Evolutionary conservation across 352 stramenopile species (phyloP).

Genomic region (Globisporangium solare): DNA sequence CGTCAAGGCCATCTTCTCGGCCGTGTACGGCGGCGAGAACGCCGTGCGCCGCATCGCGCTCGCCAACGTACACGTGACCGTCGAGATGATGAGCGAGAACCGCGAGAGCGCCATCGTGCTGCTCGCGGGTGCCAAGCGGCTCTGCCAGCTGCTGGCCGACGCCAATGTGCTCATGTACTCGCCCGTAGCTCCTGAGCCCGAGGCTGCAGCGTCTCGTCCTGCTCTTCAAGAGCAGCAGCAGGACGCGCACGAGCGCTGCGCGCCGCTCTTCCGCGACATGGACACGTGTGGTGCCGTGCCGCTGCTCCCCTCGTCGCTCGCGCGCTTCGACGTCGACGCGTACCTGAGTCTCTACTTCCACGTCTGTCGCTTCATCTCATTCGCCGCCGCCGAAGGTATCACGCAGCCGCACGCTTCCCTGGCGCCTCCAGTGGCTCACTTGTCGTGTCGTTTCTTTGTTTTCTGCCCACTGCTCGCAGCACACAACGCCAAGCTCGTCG

Average conservation of each 20-base stretch:
- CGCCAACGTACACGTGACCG: conserved; percentile 39
- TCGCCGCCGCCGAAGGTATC: conserved; percentile 49
- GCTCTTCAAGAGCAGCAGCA: background rate
- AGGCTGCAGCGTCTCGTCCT: no score
- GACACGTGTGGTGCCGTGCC: conserved; percentile 34
- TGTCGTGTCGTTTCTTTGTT: background rate
- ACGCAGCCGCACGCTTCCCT: conserved; percentile 1
- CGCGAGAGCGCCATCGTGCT: conserved; percentile 56
- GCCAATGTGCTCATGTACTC: conserved; percentile 27
- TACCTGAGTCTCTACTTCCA: conserved; percentile 57
- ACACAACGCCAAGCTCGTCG: conserved; percentile 52
- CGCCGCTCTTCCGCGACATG: conserved; percentile 35
- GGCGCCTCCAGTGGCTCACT: background rate
- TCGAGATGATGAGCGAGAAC: conserved; percentile 68
- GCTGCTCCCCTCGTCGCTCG: conserved; percentile 35
- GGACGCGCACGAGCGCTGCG: conserved; percentile 7
- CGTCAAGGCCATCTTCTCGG: conserved; percentile 68
- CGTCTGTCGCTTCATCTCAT: conserved; percentile 57
- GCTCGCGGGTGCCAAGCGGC: conserved; percentile 39
- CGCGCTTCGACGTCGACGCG: conserved; percentile 48
- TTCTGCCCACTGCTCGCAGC: conserved; percentile 18
- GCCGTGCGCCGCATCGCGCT: conserved; percentile 60
- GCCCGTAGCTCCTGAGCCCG: background rate
- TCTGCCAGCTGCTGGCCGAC: conserved; percentile 42
- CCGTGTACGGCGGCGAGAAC: conserved; percentile 64